Conservation (phyloP, 495 filamentous ascomycete genomes). For the Talaromyces adpressus region DNA sequence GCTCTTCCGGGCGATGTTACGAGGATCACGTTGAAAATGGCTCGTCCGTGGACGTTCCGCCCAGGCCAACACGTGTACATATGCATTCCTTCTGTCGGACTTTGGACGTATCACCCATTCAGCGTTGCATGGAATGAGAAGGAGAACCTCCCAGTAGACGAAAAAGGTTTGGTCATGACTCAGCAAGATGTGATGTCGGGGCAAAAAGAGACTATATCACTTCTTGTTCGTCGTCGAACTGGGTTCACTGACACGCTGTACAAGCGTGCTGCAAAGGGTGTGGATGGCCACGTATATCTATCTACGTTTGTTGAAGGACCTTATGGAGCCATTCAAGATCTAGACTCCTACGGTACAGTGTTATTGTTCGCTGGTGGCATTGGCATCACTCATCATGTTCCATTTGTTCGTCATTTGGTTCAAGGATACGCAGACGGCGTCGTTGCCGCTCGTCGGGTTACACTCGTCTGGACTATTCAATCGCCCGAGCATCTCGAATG, state of each 20-base stretch:
- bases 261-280: constrained; percentile 43
- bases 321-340: constrained; percentile 73
- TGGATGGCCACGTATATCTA: constrained; percentile 41
- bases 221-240: constrained; percentile 76
- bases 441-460: constrained; percentile 70
- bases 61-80: constrained; percentile 88
- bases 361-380: constrained; percentile 88
- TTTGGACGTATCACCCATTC: constrained; percentile 90
- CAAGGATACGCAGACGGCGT: constrained; percentile 63
- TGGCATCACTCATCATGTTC: constrained; percentile 91
- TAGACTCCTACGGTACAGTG: constrained; percentile 84
- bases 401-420: constrained; percentile 78
- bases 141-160: constrained; percentile 26
- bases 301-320: constrained; percentile 73
- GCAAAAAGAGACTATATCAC: constrained; percentile 57
- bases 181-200: constrained; percentile 25
- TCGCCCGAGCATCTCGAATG: constrained; percentile 84
- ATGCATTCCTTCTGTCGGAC: constrained; percentile 66
- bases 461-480: constrained; percentile 86
- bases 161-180: constrained; percentile 36
- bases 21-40: constrained; percentile 73
- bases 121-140: constrained; percentile 78
- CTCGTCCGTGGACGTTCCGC: constrained; percentile 65
- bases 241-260: constrained; percentile 84
- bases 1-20: constrained; percentile 74